Conservation (phyloP, 1,139 yeast genomes). For the Pneumocystis sp. region DNA sequence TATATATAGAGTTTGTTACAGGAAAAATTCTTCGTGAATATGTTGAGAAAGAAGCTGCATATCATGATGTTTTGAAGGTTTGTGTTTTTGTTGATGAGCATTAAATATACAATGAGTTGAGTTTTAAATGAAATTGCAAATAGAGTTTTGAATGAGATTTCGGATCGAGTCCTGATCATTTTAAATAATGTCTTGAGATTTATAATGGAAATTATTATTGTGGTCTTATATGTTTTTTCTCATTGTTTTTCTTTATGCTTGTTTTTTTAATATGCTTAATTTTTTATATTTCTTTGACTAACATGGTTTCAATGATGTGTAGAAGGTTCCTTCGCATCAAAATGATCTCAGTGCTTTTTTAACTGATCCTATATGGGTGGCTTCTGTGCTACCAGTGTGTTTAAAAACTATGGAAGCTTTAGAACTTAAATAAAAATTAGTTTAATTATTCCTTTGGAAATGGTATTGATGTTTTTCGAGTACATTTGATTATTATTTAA, state of each 20-base stretch:
- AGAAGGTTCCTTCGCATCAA: neutral
- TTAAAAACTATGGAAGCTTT: neutral
- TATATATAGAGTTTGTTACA: constrained; percentile 62
- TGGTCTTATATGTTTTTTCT: neutral
- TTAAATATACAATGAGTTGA: neutral
- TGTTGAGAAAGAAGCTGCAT: constrained; percentile 56
- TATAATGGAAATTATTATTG: neutral
- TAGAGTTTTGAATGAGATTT: neutral
- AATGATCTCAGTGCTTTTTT: neutral
- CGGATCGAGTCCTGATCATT: neutral
- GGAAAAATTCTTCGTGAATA: constrained; percentile 58
- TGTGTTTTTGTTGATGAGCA: neutral
- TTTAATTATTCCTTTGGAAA: neutral
- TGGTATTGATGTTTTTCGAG: neutral
- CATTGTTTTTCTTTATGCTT: too few species aligned
- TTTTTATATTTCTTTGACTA: neutral
- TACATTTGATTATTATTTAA: neutral
- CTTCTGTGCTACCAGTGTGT: neutral
- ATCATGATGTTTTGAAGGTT: constrained; percentile 36
- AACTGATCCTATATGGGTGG: neutral
- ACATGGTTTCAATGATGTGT: neutral
- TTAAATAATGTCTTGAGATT: too few species aligned
- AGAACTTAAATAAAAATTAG: neutral
- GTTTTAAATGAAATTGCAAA: neutral
- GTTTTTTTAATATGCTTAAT: neutral